phyloP scores from a whole-genome alignment of 495 filamentous ascomycete genomes.

The Pyrenula aspistea region DNA sequence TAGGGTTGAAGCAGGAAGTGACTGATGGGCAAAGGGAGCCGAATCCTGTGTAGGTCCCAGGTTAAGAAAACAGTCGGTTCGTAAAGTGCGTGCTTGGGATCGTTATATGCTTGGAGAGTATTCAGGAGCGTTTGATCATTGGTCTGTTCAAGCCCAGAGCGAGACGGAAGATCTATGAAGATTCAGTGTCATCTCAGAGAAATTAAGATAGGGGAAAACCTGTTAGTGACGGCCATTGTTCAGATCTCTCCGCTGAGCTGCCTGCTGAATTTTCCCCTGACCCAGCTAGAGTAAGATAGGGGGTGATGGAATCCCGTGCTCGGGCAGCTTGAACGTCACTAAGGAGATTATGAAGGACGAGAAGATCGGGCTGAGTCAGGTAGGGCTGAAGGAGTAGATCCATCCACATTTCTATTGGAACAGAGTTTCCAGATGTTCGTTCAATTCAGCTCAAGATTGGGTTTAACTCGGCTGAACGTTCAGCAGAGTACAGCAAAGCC shows the following conservation, averaged over 20 bases:
- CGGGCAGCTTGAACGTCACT: constrained; percentile 8
- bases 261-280: too few relatives aligned
- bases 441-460: not conserved
- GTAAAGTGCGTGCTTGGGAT: constrained; percentile 31
- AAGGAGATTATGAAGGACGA: constrained; percentile 37
- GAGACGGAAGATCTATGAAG: not conserved
- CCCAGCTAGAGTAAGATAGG: too few relatives aligned
- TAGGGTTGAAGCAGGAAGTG: constrained; percentile 43
- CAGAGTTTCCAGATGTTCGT: not conserved
- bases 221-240: too few relatives aligned
- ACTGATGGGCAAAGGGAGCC: constrained; percentile 24
- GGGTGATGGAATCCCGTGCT: not conserved
- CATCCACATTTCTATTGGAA: not conserved
- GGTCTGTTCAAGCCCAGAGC: not conserved
- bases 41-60: constrained; percentile 34
- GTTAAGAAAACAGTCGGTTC: constrained; percentile 41
- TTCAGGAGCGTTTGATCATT: constrained; percentile 15
- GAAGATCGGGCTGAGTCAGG: constrained; percentile 32
- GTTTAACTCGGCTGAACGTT: not conserved
- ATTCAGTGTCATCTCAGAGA: not conserved
- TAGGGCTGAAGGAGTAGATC: constrained; percentile 25
- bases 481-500: not conserved
- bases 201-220: not conserved
- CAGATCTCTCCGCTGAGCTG: too few relatives aligned
- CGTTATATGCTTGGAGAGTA: constrained; percentile 38